Evolutionary conservation across 768 basidiomycete genomes (phyloP), one percentile per base, ranked within the genome.

Genomic region (Suillus placidus): DNA sequence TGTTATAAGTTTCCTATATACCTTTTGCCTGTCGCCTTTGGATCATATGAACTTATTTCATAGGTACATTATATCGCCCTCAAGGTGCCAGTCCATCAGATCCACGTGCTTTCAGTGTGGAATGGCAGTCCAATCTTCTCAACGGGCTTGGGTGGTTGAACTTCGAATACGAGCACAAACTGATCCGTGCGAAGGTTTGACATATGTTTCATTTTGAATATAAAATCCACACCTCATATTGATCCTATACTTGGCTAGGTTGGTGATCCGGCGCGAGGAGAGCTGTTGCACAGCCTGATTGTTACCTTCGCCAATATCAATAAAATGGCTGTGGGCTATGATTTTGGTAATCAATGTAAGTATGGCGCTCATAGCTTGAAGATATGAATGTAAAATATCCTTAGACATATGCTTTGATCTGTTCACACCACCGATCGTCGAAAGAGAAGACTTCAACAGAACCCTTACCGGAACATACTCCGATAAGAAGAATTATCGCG

Each of bases 321-420:
- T 51, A 85, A 81, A 67, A 81, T 93, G 56, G 88, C 82, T 1
- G 79, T 86, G 38, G 91, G 89, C 8, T 80, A 82, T 55, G 89
- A 91, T 37, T 78, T 71, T 65, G 85, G 85, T 20, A 81, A 85
- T 54, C 89, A 88, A 47, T 92, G 91, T 91, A 70, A 64, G 85
- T 78, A 30, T 70, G 55, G 30, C 52, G 16, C 8, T 52, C 57
- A 45, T 55, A 37, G 18, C 40, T 23, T 55, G 43, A 61, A 61
- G 10, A 6, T 73, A 10, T 70, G 64, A 13, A 66, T 67, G 65
- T 71, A 70, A 3, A 57, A 57, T 13, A 23, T 35, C 32, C 23
- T 7, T 62, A 92, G 91, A 87, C 74, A 77, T 91, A 34, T 87
- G 88, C 71, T 91, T 92, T 64, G 88, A 91, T 67, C 81, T 87